These are phyloP conservation scores for Vigna reflexopilosa DNA, from an alignment of 306 rosid genomes.

Conservation along the genomic window DNA sequence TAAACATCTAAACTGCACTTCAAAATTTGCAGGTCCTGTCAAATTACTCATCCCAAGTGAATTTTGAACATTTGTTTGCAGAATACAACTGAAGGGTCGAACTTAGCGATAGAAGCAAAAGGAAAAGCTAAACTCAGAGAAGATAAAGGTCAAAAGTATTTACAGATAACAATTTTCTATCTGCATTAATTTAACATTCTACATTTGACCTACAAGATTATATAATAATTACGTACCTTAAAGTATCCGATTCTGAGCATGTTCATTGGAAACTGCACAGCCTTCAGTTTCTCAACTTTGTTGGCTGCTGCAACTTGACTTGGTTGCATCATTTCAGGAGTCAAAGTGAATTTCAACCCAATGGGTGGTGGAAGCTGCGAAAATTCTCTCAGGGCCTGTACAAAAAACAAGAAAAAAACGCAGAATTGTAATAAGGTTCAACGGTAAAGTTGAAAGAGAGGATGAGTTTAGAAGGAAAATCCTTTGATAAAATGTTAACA, in stretches of 20 bases:
- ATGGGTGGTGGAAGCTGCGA: slow-evolving; percentile 18
- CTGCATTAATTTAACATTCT: background rate
- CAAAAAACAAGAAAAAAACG: background rate
- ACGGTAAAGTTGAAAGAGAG: too few species aligned
- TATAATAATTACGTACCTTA: background rate
- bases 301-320: background rate
- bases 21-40: background rate
- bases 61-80: background rate
- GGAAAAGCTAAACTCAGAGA: background rate
- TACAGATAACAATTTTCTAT: background rate
- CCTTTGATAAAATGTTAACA: too few species aligned
- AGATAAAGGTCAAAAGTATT: background rate
- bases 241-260: slow-evolving; percentile 22
- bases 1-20: too few species aligned
- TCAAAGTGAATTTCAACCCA: background rate
- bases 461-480: too few species aligned
- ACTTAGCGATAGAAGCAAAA: background rate
- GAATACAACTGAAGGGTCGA: background rate
- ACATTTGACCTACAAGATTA: background rate
- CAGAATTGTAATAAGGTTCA: too few species aligned
- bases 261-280: slow-evolving; percentile 15
- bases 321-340: slow-evolving; percentile 25
- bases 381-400: slow-evolving; percentile 14
- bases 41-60: too few species aligned
- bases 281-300: slow-evolving; percentile 18